Percentiles rank a stretch among this genome's conserved stretches.
These are phyloP conservation scores for Camellia oleifera DNA, from an alignment of 179 eudicot species.

Conservation along the genomic window DNA sequence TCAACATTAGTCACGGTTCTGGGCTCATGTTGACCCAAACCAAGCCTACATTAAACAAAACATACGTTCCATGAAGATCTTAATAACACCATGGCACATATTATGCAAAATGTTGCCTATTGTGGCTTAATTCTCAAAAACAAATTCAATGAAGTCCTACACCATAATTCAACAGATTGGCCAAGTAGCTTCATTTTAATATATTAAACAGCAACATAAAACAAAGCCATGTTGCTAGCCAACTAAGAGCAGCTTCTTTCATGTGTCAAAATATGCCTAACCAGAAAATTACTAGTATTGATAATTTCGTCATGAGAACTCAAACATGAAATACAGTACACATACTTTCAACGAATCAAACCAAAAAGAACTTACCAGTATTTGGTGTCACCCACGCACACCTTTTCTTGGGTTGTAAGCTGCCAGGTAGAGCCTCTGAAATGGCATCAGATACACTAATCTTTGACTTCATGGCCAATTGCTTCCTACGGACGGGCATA, in stretches of 20 bases:
- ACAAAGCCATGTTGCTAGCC: not conserved
- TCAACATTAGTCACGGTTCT: not conserved
- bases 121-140: not conserved
- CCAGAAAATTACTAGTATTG: not conserved
- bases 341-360: not conserved
- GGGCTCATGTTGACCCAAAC: not conserved
- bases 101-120: too few species aligned
- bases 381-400: slow-evolving; percentile 41
- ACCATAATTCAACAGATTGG: not conserved
- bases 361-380: slow-evolving; percentile 24
- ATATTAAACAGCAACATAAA: not conserved
- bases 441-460: slow-evolving; percentile 13
- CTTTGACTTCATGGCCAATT: slow-evolving; percentile 19
- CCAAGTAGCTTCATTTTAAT: not conserved
- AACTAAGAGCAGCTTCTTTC: not conserved
- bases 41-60: not conserved
- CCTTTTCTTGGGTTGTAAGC: slow-evolving; percentile 25
- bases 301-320: not conserved
- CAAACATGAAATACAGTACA: not conserved
- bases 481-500: slow-evolving; percentile 17
- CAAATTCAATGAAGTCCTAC: not conserved
- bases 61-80: not conserved
- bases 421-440: slow-evolving; percentile 23
- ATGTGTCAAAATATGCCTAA: not conserved
- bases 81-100: not conserved